Percentiles rank a stretch among this genome's conserved stretches.
Evolutionary conservation across 2,329 filamentous ascomycete species (phyloP).

Genomic region (Aspergillus novofumigatus): DNA sequence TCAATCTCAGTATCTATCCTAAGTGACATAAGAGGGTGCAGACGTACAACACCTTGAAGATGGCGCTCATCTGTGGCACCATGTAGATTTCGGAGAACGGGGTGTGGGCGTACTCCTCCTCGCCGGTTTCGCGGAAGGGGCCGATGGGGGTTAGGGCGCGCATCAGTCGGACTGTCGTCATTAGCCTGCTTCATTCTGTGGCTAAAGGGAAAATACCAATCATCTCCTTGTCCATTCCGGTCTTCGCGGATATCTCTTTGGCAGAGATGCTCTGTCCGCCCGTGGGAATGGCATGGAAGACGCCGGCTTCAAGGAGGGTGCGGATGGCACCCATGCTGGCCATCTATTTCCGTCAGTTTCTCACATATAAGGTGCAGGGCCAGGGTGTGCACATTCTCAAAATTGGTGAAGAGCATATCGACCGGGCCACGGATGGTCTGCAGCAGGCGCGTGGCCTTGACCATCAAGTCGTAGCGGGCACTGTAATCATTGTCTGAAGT

Average conservation of each 20-base stretch:
- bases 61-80: constrained; percentile 9
- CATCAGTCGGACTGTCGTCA: constrained; percentile 17
- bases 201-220: constrained; percentile 1
- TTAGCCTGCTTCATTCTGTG: background rate
- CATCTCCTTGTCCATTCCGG: constrained; percentile 6
- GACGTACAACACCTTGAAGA: constrained; percentile 12
- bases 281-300: constrained; percentile 18
- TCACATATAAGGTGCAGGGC: too few relatives aligned
- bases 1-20: background rate
- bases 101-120: constrained; percentile 18
- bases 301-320: constrained; percentile 16
- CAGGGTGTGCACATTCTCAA: constrained; percentile 9
- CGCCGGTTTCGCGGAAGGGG: constrained; percentile 15
- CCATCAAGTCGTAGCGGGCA: constrained; percentile 4
- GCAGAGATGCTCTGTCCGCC: constrained; percentile 13
- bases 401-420: constrained; percentile 16
- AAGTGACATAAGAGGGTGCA: too few relatives aligned
- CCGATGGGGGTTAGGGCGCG: constrained; percentile 13
- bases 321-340: constrained; percentile 17
- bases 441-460: constrained; percentile 7
- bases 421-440: constrained; percentile 19
- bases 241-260: constrained; percentile 6
- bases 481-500: background rate
- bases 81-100: constrained; percentile 16
- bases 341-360: constrained; percentile 5